These are phyloP conservation scores for Mycena maculata DNA, from an alignment of 768 basidiomycete genomes.

Conservation along the genomic window DNA sequence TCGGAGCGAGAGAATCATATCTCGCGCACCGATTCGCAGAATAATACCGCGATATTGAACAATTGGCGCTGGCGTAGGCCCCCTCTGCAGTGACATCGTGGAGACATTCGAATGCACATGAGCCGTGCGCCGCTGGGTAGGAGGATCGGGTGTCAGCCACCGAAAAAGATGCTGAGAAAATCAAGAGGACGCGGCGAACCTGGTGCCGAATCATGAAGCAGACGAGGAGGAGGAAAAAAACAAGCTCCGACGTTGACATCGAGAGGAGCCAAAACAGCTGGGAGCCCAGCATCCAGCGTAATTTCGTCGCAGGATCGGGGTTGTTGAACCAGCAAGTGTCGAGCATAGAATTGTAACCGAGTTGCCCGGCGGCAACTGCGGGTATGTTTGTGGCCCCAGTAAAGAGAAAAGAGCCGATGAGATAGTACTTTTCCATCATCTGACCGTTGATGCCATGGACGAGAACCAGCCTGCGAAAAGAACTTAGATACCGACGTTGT, in stretches of 20 bases:
- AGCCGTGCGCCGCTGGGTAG: too few relatives aligned
- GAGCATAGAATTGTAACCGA: background rate
- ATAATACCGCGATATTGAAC: background rate
- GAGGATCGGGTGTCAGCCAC: too few relatives aligned
- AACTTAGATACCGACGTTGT: background rate
- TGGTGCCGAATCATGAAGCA: background rate
- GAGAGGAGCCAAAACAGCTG: conserved; percentile 3
- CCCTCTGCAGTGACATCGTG: too few relatives aligned
- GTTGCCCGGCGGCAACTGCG: conserved; percentile 4
- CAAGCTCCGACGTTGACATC: conserved; percentile 12
- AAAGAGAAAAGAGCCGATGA: background rate
- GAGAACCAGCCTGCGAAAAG: conserved; percentile 1
- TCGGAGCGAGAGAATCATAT: background rate
- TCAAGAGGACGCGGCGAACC: background rate
- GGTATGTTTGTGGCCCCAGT: background rate
- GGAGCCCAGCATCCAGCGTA: conserved; percentile 13
- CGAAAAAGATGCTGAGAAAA: too few relatives aligned
- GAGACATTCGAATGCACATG: too few relatives aligned
- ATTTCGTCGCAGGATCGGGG: background rate
- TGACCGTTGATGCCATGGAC: conserved; percentile 11
- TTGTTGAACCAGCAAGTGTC: conserved; percentile 2
- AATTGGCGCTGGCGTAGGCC: background rate
- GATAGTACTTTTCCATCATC: conserved; percentile 21
- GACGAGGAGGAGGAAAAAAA: background rate
- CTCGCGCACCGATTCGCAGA: background rate